Base-by-base conservation (phyloP, 2,329 filamentous ascomycete species). In the Beauveria scarabaeidicola region DNA sequence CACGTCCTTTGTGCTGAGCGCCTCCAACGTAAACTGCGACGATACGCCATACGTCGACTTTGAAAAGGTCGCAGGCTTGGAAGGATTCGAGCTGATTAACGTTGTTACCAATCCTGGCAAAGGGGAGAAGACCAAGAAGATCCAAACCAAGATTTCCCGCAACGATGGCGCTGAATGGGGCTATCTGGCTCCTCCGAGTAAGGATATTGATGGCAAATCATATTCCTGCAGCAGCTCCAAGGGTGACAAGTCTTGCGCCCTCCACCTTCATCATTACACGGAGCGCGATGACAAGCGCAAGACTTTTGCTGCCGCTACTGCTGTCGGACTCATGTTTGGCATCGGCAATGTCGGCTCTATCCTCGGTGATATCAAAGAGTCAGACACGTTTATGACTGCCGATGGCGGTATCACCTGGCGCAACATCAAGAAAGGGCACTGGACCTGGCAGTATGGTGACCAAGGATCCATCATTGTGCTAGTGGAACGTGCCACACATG, bases 231-330 rank as follows among this genome's bases (percentile, higher is more conserved):
- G 77, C 53, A 79, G 79, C 62, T 75, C 75, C 25, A 76, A 78
- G 43, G 83, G 86, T 68, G 78, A 74, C 50, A 78, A 85, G 21
- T 82, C 86, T 59, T 99, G 95, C 71, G 88, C 90, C 3, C 79
- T 99, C 59, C 91, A 99, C 72, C 80, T 99, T 41, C 95, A 99
- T 71, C 90, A 93, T 59, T 99, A 96, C 74, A 97, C 95, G 0
- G 94, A 99, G 73, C 86, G 94, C 63, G 77, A 76, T 36, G 90
- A 97, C 70, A 87, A 86, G 67, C 78, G 86, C 51, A 89, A 93
- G 70, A 96, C 90, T 0, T 97, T 90, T 73, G 94, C 91, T 9
- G 96, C 92, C 2, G 83, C 86, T 51, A 91, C 90, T 3, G 93
- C 94, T 1, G 84, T 97, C 41, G 95, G 94, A 11, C 74, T 99